These are phyloP conservation scores for Phialocephala subalpina DNA, from an alignment of 2,329 filamentous ascomycete genomes.

Conservation along the genomic window DNA sequence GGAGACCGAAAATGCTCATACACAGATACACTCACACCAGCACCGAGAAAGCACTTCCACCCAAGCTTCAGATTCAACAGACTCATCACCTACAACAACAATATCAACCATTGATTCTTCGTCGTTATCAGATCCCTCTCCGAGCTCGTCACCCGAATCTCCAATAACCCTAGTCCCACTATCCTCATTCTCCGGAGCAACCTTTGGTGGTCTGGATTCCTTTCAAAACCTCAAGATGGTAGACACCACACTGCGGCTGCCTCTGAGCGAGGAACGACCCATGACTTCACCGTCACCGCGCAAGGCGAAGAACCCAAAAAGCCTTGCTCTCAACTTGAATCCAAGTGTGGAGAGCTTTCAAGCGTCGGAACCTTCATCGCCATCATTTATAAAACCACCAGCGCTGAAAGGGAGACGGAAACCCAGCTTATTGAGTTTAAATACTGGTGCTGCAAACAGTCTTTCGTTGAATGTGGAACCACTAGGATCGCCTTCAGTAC, in stretches of 20 bases:
- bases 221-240: constrained; percentile 47
- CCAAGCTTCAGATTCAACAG: constrained; percentile 82
- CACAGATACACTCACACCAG: constrained; percentile 58
- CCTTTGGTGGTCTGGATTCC: constrained; percentile 52
- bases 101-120: constrained; percentile 93
- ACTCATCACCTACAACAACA: constrained; percentile 94
- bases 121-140: constrained; percentile 87
- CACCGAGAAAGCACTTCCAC: constrained; percentile 82
- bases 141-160: constrained; percentile 92
- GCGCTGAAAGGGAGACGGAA: constrained; percentile 71
- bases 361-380: constrained; percentile 65
- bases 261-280: constrained; percentile 54
- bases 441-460: constrained; percentile 68
- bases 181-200: constrained; percentile 70
- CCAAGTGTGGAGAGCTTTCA: constrained; percentile 55
- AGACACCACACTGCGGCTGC: constrained; percentile 51
- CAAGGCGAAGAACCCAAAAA: constrained; percentile 84
- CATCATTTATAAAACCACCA: constrained; percentile 82
- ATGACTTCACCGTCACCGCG: constrained; percentile 75
- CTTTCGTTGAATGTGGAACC: constrained; percentile 57
- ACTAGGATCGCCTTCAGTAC: constrained; percentile 61
- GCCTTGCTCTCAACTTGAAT: constrained; percentile 78
- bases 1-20: constrained; percentile 19
- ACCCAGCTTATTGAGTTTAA: constrained; percentile 80
- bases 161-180: constrained; percentile 78